Evolutionary conservation across 208 protist genomes (phyloP).

Genomic region (Angomonas desouzai): DNA sequence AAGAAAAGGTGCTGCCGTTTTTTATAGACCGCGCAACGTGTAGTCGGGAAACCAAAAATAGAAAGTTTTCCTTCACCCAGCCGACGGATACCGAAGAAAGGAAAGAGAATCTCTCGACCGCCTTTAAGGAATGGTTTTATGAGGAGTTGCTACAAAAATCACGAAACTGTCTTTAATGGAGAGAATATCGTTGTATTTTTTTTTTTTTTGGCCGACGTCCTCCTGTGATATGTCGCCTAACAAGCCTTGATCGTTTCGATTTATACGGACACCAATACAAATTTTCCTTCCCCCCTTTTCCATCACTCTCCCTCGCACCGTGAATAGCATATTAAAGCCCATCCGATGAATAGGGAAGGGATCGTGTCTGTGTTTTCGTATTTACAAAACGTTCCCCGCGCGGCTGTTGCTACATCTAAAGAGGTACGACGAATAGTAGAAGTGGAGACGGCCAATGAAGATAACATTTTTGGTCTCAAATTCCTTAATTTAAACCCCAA

Average conservation of each 20-base stretch:
- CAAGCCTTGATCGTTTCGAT: too few relatives aligned
- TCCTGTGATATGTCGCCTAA: background rate
- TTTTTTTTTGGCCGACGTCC: background rate
- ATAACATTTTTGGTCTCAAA: background rate
- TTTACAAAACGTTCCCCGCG: background rate
- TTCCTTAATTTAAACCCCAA: background rate
- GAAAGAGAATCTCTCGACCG: background rate
- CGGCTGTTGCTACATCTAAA: background rate
- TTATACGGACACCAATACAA: too few relatives aligned
- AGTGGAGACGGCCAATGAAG: background rate
- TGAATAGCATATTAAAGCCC: too few relatives aligned
- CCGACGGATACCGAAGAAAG: background rate
- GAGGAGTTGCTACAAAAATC: background rate
- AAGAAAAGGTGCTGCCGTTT: background rate
- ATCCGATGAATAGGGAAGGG: background rate
- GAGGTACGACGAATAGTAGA: background rate
- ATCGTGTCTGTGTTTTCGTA: background rate
- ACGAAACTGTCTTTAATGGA: background rate
- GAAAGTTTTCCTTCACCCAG: too few relatives aligned
- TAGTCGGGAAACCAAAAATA: too few relatives aligned
- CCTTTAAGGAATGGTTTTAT: constrained; percentile 3
- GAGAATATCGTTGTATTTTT: too few relatives aligned
- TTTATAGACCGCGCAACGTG: background rate
- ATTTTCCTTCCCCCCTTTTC: too few relatives aligned
- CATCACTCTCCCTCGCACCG: too few relatives aligned